Base-by-base conservation (phyloP, 345 rosid species). In the Carallia pectinifolia region DNA sequence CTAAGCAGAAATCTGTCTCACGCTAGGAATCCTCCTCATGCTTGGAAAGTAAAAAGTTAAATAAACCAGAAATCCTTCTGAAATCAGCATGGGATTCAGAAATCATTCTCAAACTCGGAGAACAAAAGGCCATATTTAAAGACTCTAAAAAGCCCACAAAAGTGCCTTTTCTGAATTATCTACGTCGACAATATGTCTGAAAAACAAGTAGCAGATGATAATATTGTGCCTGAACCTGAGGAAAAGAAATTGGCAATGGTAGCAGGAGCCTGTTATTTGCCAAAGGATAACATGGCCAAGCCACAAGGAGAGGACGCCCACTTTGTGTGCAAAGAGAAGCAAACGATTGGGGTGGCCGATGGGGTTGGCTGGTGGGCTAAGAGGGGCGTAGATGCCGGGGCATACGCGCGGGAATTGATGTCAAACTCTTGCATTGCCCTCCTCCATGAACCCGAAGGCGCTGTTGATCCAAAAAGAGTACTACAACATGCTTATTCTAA, bases 341-440 rank as follows among this genome's bases (percentile, higher is more conserved):
- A 65, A 38, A 65, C 67, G 54, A 65, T 70, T 33, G 74, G 74
- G 1, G 6, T 70, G 33, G 74, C 79, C 1, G 79, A 76, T 60
- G 79, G 79, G 1, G 68, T 76, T 13, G 71, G 59, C 44, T 12
- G 74, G 31, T 70, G 67, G 70, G 15, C n/a, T 30, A 30, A 3
- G 1, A 18, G 29, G 0, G 74, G 74, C 30, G n/a, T 70, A 31
- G 74, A 76, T 40, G 67, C 74, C 16, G 79, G 74, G 50, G 2
- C 30, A 13, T 76, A 65, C 61, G 79, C 60, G 0, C 40, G 64
- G 19, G 36, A 70, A 53, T 71, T 76, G 33, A 70, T 70, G 67
- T 30, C 23, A 5, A 76, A 70, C 23, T 62, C 74, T 38, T 47
- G 30, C 7, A 37, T 17, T 4, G 67, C 74, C 3, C 36, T 30